Base-by-base conservation (phyloP, 2,329 filamentous ascomycete species). In the Raffaelea arxii region DNA sequence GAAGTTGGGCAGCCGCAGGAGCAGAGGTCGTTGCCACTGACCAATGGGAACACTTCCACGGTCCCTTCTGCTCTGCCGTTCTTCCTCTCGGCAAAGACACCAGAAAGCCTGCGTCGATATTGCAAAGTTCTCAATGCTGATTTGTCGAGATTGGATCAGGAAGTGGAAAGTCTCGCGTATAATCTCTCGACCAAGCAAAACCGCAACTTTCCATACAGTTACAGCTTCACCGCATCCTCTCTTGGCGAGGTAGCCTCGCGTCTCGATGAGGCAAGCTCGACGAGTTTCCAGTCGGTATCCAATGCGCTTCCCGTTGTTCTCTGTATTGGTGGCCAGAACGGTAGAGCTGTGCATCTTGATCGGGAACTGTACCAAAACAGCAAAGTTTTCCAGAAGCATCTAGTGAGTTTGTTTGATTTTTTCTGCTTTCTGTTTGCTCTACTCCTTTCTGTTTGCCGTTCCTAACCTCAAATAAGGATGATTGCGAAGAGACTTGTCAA, bases 321-420 rank as follows among this genome's bases (percentile, higher is more conserved):
- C 0, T 62, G 59, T 46, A 68, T 67, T 32, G 59, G 61, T 3
- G 62, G 62, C 2, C 65, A 68, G 45, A 48, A 58, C 0, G 53
- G 50, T 1, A 59, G 47, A 2, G 60, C 47, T 32, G 48, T 68
- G 12, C 59, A 59, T 1, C 51, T 67, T 0, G 55, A 61, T 18
- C 45, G 54, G 0, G 48, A 49, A 2, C 23, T 68, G 0, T 69
- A 62, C 42, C 54, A 65, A 0, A 43, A 41, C 3, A 42, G 49
- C 0, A 18, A 24, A 0, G 5, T 63, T 0, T 40, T 68, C 1
- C 57, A 57, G 0, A 22, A 32, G 0, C 49, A 63, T 39, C 45
- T 64, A n/a, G n/a, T n/a, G n/a, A n/a, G n/a, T n/a, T n/a, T n/a
- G n/a, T n/a, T n/a, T n/a, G n/a, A n/a, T n/a, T n/a, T n/a, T n/a